Base-by-base conservation (phyloP, 202 grass and related monocot species). In the Carex arenaria region DNA sequence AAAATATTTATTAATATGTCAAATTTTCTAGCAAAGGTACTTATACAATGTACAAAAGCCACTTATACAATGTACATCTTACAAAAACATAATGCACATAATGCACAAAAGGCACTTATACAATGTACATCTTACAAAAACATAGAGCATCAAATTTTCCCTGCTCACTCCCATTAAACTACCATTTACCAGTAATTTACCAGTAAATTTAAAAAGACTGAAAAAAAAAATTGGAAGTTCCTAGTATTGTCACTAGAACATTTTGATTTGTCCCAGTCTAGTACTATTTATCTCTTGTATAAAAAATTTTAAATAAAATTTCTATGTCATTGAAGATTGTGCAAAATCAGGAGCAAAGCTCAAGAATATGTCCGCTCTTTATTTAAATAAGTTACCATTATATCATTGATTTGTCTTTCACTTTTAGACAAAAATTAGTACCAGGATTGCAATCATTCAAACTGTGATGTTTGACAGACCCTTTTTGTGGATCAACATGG, bases 21-120 rank as follows among this genome's bases (percentile, higher is more conserved):
- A 81, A 36, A 47, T 85, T 52, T 84, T 79, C 55, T 67, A 78
- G 53, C 66, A 1, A 82, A 67, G n/a, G n/a, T n/a, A n/a, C n/a
- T n/a, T n/a, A n/a, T n/a, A n/a, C n/a, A n/a, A n/a, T n/a, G n/a
- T n/a, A n/a, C n/a, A n/a, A 32, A 32, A 32, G 32, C 2, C 32
- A n/a, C n/a, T n/a, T n/a, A n/a, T n/a, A n/a, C n/a, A n/a, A n/a
- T n/a, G n/a, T n/a, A n/a, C n/a, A n/a, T 34, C 2, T 34, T 34
- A 34, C 32, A 34, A 34, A 34, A 34, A 3, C 32, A 34, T 34
- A 34, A n/a, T n/a, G n/a, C n/a, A n/a, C n/a, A n/a, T 32, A 32
- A 32, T 32, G 31, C 31, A 32, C 31, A 32, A 32, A 32, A 32
- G 32, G 32, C 32, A 34, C 32, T 34, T 4, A 34, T 34, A 34